Evolutionary conservation across 2,329 filamentous ascomycete species (phyloP).

Genomic region (Lecanicillium sp.): DNA sequence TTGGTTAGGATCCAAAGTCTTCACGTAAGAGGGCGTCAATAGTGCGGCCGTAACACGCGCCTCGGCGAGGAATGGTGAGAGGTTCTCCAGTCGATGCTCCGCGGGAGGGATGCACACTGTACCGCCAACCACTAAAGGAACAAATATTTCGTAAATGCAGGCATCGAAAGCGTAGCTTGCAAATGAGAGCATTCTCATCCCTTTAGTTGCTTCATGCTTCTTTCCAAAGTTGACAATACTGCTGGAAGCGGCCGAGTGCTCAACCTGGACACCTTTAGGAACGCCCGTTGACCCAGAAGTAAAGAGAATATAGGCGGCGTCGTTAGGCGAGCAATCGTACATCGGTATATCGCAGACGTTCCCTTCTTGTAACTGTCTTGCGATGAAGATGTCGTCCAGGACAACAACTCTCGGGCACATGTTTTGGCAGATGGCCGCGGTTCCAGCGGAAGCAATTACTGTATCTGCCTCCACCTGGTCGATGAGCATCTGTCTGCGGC

Average conservation of each 20-base stretch:
- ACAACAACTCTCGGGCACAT: slow-evolving; percentile 1
- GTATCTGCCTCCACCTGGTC: neutral
- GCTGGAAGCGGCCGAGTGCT: neutral
- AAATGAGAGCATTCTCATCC: neutral
- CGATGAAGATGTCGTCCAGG: neutral
- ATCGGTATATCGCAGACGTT: neutral
- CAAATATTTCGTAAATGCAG: slow-evolving; percentile 1
- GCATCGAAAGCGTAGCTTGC: slow-evolving; percentile 2
- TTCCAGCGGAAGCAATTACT: neutral
- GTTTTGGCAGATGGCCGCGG: neutral
- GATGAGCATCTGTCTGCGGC: neutral
- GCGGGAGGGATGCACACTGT: neutral
- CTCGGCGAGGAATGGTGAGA: slow-evolving; percentile 1
- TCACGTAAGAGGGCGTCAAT: neutral
- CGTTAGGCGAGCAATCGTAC: neutral
- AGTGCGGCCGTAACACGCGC: neutral
- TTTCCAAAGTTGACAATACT: neutral
- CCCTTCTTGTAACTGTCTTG: neutral
- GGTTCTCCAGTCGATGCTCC: neutral
- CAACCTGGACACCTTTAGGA: neutral
- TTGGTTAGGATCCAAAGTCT: neutral
- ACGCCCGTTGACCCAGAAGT: neutral
- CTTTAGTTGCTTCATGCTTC: neutral
- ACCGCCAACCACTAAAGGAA: neutral
- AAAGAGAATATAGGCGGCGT: neutral